Conservation (phyloP, 2,329 filamentous ascomycete genomes). For the Diaporthe citri region DNA sequence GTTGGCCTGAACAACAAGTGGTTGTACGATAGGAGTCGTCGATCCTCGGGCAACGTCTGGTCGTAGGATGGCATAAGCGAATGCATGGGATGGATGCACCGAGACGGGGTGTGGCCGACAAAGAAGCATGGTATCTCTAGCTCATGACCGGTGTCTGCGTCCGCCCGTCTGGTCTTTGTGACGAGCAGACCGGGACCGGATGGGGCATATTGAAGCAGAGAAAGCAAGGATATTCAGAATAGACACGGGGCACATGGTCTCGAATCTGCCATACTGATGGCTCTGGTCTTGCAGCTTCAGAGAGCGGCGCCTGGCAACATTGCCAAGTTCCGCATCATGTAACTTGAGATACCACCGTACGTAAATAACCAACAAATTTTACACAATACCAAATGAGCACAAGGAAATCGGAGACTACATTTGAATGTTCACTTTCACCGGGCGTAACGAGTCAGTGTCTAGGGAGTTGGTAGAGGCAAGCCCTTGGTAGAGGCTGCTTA, state of each 20-base stretch:
- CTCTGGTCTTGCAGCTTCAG: slow-evolving; percentile 4
- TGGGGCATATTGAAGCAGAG: not conserved
- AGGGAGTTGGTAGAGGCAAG: not conserved
- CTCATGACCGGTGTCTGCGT: not conserved
- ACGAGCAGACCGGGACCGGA: not conserved
- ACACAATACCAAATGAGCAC: not conserved
- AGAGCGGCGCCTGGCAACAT: not conserved
- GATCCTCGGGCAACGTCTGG: slow-evolving; percentile 63
- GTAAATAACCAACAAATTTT: not conserved
- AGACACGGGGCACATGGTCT: not conserved
- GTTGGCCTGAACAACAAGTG: slow-evolving; percentile 92
- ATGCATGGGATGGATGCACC: not conserved
- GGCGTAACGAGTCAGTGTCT: not conserved
- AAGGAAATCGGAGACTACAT: not conserved
- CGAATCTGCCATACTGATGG: not conserved
- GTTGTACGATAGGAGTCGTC: slow-evolving; percentile 87
- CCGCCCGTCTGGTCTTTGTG: not conserved
- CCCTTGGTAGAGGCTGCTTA: not conserved
- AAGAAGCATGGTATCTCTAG: not conserved
- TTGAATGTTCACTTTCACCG: not conserved
- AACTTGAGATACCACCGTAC: not conserved
- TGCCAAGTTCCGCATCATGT: not conserved
- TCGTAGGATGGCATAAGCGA: not conserved
- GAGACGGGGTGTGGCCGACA: not conserved
- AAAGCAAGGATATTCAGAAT: not conserved